phyloP scores from a whole-genome alignment of 2,329 filamentous ascomycete species.

The Diaporthe vexans region DNA sequence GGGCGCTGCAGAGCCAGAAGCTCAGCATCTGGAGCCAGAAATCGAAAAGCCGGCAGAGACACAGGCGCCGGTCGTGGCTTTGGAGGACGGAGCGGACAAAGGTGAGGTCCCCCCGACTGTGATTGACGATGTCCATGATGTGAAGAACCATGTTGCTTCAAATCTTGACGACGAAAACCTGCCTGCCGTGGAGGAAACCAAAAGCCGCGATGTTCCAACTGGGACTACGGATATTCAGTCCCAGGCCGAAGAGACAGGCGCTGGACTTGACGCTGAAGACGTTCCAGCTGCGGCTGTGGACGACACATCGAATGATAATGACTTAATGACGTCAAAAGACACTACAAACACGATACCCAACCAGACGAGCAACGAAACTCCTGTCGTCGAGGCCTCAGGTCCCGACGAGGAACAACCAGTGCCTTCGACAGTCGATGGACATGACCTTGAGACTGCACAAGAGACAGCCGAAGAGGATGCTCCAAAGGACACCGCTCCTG shows the following conservation, averaged over 20 bases:
- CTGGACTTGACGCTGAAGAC: background rate
- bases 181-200: slow-evolving; percentile 22
- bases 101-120: slow-evolving; percentile 40
- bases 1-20: slow-evolving; percentile 1
- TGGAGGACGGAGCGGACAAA: slow-evolving; percentile 33
- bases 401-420: background rate
- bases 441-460: background rate
- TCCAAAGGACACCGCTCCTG: background rate
- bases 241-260: background rate
- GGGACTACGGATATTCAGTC: slow-evolving; percentile 23
- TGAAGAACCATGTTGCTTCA: slow-evolving; percentile 42
- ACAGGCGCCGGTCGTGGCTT: background rate
- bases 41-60: slow-evolving; percentile 1
- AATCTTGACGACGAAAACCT: slow-evolving; percentile 40
- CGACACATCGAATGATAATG: slow-evolving; percentile 26
- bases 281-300: background rate
- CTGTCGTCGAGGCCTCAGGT: background rate
- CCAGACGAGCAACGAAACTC: slow-evolving; percentile 19
- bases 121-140: slow-evolving; percentile 39
- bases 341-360: slow-evolving; percentile 15
- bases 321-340: slow-evolving; percentile 21
- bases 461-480: background rate
- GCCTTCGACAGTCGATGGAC: background rate
- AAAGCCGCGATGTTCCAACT: slow-evolving; percentile 25
- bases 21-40: background rate